Conservation (phyloP, 2,329 filamentous ascomycete species). For the Didymella exigua region DNA sequence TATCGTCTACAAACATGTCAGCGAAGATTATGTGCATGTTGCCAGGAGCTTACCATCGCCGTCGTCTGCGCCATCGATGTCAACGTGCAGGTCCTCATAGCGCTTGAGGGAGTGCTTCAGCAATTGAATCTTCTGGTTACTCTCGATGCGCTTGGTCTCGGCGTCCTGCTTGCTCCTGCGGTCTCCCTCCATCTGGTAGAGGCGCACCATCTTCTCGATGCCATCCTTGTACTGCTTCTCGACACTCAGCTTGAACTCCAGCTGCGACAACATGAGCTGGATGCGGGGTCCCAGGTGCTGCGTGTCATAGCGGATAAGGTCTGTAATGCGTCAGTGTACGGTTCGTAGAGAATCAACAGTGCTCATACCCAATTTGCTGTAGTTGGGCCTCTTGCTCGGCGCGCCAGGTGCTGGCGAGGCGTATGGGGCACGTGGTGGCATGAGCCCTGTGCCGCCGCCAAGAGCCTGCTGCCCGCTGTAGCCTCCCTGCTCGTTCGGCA, state of each 20-base stretch:
- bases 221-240: constrained; percentile 99
- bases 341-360: constrained; percentile 1
- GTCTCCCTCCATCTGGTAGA: constrained; percentile 97
- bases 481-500: constrained; percentile 62
- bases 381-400: constrained; percentile 76
- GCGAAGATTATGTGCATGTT: not conserved
- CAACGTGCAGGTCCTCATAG: constrained; percentile 96
- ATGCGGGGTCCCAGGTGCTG: constrained; percentile 94
- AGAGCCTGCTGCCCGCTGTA: constrained; percentile 62
- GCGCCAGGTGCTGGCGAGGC: constrained; percentile 72
- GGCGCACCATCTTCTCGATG: constrained; percentile 98
- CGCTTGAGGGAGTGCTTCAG: constrained; percentile 94
- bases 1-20: constrained; percentile 73
- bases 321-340: constrained; percentile 56
- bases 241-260: constrained; percentile 98
- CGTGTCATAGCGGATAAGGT: constrained; percentile 98
- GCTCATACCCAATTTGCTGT: constrained; percentile 86
- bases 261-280: constrained; percentile 97
- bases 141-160: constrained; percentile 86
- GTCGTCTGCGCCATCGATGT: constrained; percentile 78
- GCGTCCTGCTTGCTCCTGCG: constrained; percentile 94
- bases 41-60: constrained; percentile 70
- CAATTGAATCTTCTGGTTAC: constrained; percentile 96
- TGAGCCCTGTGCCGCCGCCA: constrained; percentile 71
- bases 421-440: constrained; percentile 82